Percentiles rank a stretch among this genome's conserved stretches.
These are phyloP conservation scores for Rubus idaeus DNA, from an alignment of 306 rosid species.

Conservation along the genomic window DNA sequence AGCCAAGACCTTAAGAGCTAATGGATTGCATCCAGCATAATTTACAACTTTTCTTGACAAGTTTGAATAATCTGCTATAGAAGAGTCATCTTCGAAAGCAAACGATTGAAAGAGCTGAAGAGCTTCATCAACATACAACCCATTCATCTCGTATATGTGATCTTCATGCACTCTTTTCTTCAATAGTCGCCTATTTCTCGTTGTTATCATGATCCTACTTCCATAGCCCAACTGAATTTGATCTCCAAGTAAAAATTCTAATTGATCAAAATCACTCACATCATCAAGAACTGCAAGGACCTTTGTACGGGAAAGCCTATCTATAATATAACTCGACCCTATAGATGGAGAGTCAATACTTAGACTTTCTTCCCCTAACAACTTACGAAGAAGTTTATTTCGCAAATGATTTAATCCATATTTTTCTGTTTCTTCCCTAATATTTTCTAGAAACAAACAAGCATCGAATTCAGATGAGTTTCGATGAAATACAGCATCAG, in stretches of 20 bases:
- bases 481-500: not conserved
- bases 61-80: not conserved
- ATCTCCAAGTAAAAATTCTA: not conserved
- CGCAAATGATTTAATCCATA: not conserved
- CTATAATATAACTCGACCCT: not conserved
- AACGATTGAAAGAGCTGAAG: constrained; percentile 7
- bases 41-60: not conserved
- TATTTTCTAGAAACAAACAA: not conserved
- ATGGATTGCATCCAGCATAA: constrained; percentile 3
- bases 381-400: not conserved
- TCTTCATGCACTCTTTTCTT: not conserved
- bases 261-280: not conserved
- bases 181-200: not conserved
- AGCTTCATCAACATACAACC: not conserved
- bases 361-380: not conserved
- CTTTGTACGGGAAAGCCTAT: not conserved
- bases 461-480: not conserved
- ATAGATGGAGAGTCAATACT: not conserved
- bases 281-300: not conserved
- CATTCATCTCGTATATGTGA: not conserved
- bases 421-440: not conserved
- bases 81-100: not conserved
- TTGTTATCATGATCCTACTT: not conserved
- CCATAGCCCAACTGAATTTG: not conserved
- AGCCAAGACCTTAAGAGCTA: constrained; percentile 15